Evolutionary conservation across 768 basidiomycete species (phyloP), one percentile per base, ranked within the genome.

Genomic region (Pleurotus cornucopiae): DNA sequence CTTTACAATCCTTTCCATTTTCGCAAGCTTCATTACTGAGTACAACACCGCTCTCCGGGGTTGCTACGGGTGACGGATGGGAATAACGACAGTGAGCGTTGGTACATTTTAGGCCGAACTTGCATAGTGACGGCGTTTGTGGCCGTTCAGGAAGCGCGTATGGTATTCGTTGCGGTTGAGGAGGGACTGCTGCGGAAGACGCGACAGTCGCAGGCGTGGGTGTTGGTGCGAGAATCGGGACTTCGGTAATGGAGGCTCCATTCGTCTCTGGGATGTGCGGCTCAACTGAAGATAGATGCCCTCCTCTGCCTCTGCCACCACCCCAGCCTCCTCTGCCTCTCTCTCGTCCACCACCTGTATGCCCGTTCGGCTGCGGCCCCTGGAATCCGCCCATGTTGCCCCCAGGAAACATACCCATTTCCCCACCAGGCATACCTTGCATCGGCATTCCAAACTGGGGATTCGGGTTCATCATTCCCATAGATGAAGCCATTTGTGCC

Each of bases 61-160:
- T 97, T 5, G 97, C 95, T 2, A 94, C 92, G n/a, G 97, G 97
- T 6, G 91, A 94, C 4, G 97, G 95, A 69, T 99, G 97, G 6
- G 93, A 92, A 69, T 85, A 98, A 14, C 89, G 80, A 69, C 97
- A 99, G 46, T 86, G 78, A 0, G 89, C 78, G 68, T 98, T 96
- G 48, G 88, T 89, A 71, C 97, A 99, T 62, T 94, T 96, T 20
- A 88, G 77, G 9, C 82, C 85, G 61, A 90, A 98, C 73, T 97
- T 97, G 84, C 97, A 99, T 18, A 99, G 77, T 0, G 89, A 91
- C 0, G 91, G 91, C 1, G 91, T 91, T 62, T 88, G 87, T 1
- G 91, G 91, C 30, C 91, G 80, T 58, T 88, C 85, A n/a, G 88
- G 88, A 14, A 84, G 65, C 3, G 76, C 77, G 63, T 83, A 89